Evolutionary conservation across 768 basidiomycete species (phyloP), one percentile per base, ranked within the genome.

Genomic region (Lactarius psammicola): DNA sequence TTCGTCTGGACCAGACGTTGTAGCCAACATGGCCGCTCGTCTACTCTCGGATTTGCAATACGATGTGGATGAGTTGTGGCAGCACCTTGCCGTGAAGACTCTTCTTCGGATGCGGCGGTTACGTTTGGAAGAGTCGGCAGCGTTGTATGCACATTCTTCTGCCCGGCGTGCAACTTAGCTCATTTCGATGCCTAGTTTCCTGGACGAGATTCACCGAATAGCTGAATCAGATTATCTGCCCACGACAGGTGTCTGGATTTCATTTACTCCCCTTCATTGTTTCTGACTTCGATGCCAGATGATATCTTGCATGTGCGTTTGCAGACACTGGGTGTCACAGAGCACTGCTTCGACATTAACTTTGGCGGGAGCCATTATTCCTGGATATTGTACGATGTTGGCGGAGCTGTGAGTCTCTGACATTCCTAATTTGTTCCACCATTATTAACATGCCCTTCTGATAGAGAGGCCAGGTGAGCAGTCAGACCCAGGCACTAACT

Each of bases 311-410:
- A 88, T 63, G 90, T 90, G 64, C 88, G 91, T 28, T 76, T 94
- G 38, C 90, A 90, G 76, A 92, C 91, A 0, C 76, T 93, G 15
- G 91, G 91, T 3, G 86, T 93, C 26, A 84, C 87, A 63, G 90
- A 93, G 69, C 89, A 92, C 72, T 79, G 83, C 1, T 90, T 91
- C 73, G 82, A 86, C 63, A 84, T 92, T 65, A 80, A 81, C 64
- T 81, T 86, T 67, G 84, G 82, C 46, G 86, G 87, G 3, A 80
- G 79, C 63, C 80, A 80, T 51, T 89, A 88, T 72, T 83, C 86
- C 60, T 93, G 91, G 90, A 83, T 86, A 64, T 78, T 93, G 62
- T 94, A 88, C 73, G 92, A 94, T 73, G 91, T 94, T 42, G 90
- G 91, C 46, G 92, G 92, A 55, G 88, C 89, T 59, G 88, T 92